These are phyloP conservation scores for Candida glucosophila DNA, from an alignment of 1,139 yeast genomes.

Conservation along the genomic window DNA sequence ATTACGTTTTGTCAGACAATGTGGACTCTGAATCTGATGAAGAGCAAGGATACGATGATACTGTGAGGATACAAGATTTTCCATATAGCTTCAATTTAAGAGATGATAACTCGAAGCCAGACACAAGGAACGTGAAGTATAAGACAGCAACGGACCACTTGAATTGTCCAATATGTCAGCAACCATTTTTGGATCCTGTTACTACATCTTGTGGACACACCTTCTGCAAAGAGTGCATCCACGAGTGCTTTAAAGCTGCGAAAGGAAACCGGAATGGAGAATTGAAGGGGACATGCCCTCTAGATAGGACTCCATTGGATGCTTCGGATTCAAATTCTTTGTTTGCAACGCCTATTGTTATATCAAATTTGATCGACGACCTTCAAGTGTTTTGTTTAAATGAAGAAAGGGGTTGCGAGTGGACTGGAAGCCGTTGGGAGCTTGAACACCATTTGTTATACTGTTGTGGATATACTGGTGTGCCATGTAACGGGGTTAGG, in stretches of 20 bases:
- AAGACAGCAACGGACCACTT: conserved; percentile 42
- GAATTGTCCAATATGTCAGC: conserved; percentile 51
- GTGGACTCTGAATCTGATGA: too few relatives aligned
- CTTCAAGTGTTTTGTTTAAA: conserved; percentile 50
- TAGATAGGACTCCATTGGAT: conserved; percentile 49
- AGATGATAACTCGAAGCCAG: conserved; percentile 16
- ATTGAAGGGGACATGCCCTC: conserved; percentile 43
- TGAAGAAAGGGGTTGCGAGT: conserved; percentile 44
- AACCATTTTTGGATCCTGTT: conserved; percentile 46
- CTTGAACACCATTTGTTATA: conserved; percentile 41
- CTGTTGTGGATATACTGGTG: conserved; percentile 46
- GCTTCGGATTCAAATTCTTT: conserved; percentile 32
- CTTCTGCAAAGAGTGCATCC: conserved; percentile 44
- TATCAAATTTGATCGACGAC: conserved; percentile 56
- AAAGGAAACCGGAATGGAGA: conserved; percentile 6
- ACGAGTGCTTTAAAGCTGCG: conserved; percentile 36
- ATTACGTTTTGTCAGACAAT: too few relatives aligned
- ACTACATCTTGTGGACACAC: conserved; percentile 57
- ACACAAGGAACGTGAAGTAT: conserved; percentile 25
- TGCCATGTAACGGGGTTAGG: conserved; percentile 31
- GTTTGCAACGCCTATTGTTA: conserved; percentile 53
- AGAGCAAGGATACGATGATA: conserved; percentile 4
- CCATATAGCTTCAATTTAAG: conserved; percentile 13
- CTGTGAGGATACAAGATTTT: conserved; percentile 6
- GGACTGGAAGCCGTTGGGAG: conserved; percentile 56